Base-by-base conservation (phyloP, 2,329 filamentous ascomycete genomes). In the Clonostachys rhizophaga region DNA sequence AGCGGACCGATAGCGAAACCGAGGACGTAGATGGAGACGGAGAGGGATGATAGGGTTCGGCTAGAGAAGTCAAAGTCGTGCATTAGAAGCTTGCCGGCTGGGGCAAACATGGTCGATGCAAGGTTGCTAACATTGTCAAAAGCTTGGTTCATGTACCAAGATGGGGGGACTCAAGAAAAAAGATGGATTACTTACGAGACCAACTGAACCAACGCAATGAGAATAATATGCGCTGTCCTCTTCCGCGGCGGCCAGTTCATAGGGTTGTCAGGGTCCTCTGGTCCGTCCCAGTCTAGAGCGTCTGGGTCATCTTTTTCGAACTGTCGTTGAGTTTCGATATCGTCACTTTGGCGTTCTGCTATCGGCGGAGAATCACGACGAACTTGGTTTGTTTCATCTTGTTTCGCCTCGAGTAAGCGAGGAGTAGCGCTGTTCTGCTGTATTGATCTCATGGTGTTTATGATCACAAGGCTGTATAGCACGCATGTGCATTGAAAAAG, bases 1-100 rank as follows among this genome's bases (percentile, higher is more conserved):
- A 69, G 56, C 0, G 76, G 75, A 0, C 76, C 76, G 34, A 75
- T 64, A 14, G 69, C 70, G 43, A 74, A 72, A 36, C 79, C 78
- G 0, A 81, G 65, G 4, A 84, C 68, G 57, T 79, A 78, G 13
- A 83, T 51, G 1, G 57, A 59, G 2, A 58, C 53, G 40, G 57
- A 47, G 33, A 60, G 83, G 0, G 81, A 75, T 1, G 75, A 76
- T 2, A 88, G 67, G 40, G 75, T 63, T 10, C 62, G 59, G 49
- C 72, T 80, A 34, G 62, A 67, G 6, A 70, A 75, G 34, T 73
- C 48, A 58, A 89, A 89, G n/a, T 87, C 82, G 8, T 55, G 45
- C 72, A 87, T 78, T 0, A 89, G 69, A 4, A 79, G 65, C 0
- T 79, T 77, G 0, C 87, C 79, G 6, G 78, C 84, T 0, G 86